Conservation (phyloP, 2,329 filamentous ascomycete species). For the Hirsutella rhossiliensis region DNA sequence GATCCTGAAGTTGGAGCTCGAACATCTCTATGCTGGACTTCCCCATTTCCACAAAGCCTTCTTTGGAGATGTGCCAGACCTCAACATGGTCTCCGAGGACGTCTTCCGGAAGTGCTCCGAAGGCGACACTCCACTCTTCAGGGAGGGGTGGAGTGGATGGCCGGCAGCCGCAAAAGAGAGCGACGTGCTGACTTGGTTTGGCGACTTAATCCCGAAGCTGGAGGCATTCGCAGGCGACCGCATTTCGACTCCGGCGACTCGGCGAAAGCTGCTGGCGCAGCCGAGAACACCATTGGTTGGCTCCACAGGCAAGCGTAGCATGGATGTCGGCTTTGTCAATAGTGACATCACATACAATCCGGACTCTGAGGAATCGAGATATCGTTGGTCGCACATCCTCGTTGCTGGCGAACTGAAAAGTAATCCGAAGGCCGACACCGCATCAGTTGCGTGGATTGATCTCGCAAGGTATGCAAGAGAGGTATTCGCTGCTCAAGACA, state of each 20-base stretch:
- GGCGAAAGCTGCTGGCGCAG: no score
- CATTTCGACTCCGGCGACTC: background rate
- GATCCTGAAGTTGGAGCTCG: no score
- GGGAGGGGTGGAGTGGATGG: background rate
- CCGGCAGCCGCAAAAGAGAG: background rate
- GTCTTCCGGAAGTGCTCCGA: no score
- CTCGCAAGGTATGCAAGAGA: slow-evolving; percentile 29
- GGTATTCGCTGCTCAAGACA: slow-evolving; percentile 25
- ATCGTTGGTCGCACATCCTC: background rate
- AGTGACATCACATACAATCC: background rate
- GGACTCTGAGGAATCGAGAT: background rate
- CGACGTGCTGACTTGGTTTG: background rate
- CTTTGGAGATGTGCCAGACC: slow-evolving; percentile 14
- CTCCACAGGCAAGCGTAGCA: background rate
- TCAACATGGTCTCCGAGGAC: no score
- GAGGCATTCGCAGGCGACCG: background rate
- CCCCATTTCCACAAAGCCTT: slow-evolving; percentile 19
- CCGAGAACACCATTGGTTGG: background rate
- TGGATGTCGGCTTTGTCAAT: background rate
- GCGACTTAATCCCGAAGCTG: background rate
- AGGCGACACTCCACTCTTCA: slow-evolving; percentile 1
- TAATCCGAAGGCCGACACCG: background rate
- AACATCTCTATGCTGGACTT: slow-evolving; percentile 22
- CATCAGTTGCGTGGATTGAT: slow-evolving; percentile 24
- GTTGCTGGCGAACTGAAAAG: background rate